These are phyloP conservation scores for Schwanniomyces sp. DNA, from an alignment of 805 yeast species.

Conservation along the genomic window DNA sequence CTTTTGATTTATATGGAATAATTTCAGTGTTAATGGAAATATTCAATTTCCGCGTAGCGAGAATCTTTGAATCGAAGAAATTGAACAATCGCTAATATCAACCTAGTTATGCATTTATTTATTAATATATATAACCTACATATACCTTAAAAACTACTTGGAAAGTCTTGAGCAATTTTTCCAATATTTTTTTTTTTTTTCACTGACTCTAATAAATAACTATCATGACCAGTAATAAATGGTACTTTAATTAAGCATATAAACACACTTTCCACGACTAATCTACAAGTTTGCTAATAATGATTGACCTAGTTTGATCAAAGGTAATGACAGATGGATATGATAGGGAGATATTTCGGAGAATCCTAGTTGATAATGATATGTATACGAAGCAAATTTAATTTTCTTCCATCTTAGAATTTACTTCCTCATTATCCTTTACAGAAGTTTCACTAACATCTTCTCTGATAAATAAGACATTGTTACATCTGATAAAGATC, in stretches of 20 bases:
- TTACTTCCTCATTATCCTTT: neutral
- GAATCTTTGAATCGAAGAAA: neutral
- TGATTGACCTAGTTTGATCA: too few relatives aligned
- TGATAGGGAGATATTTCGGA: too few relatives aligned
- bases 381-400: neutral
- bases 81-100: too few relatives aligned
- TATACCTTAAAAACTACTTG: neutral
- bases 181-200: neutral
- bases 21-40: neutral
- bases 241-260: neutral
- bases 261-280: neutral
- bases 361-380: too few relatives aligned
- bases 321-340: too few relatives aligned
- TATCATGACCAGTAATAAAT: neutral
- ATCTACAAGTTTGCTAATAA: neutral
- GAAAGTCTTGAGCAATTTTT: neutral
- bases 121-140: neutral
- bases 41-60: neutral
- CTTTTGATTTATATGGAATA: neutral
- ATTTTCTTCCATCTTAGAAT: conserved; percentile 4
- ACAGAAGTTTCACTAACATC: conserved; percentile 6
- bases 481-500: conserved; percentile 85
- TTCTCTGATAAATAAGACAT: conserved; percentile 74
- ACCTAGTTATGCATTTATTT: neutral
- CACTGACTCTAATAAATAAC: too few relatives aligned